These are phyloP conservation scores for Hemisphaericaspora xylanilytica DNA, from an alignment of 1,139 yeast genomes.

Conservation along the genomic window DNA sequence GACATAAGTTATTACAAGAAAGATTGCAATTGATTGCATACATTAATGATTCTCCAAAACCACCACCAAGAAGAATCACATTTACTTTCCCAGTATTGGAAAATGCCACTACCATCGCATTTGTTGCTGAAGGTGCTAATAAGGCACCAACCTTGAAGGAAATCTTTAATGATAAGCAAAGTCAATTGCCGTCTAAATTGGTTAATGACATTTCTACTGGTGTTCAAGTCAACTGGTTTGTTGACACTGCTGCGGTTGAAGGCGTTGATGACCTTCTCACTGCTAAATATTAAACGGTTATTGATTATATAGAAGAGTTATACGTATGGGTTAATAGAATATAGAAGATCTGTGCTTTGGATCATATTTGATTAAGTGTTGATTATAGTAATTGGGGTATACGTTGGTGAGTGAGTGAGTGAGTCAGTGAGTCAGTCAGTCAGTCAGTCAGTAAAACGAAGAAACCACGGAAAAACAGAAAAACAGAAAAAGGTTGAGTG, in stretches of 20 bases:
- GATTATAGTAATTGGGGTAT: too few species aligned
- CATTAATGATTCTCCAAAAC: slow-evolving; percentile 67
- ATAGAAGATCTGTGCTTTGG: background rate
- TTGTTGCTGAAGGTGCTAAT: slow-evolving; percentile 87
- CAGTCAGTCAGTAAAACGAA: too few species aligned
- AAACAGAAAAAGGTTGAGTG: too few species aligned
- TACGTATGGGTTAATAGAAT: background rate
- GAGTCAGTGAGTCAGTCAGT: too few species aligned
- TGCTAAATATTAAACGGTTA: slow-evolving; percentile 37
- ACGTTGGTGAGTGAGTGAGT: too few species aligned
- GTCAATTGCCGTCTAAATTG: slow-evolving; percentile 65
- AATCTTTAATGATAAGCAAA: slow-evolving; percentile 56
- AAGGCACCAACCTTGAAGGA: slow-evolving; percentile 72
- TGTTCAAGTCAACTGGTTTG: slow-evolving; percentile 72
- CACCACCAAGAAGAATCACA: slow-evolving; percentile 75
- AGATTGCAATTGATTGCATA: slow-evolving; percentile 36
- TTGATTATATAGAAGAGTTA: background rate
- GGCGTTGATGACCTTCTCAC: slow-evolving; percentile 56
- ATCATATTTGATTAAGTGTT: too few species aligned
- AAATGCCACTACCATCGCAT: slow-evolving; percentile 58
- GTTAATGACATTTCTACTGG: slow-evolving; percentile 54
- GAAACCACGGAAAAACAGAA: too few species aligned
- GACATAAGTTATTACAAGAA: slow-evolving; percentile 47
- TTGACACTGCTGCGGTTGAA: slow-evolving; percentile 67
- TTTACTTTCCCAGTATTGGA: slow-evolving; percentile 64